A percentile compares a stretch with the other conserved stretches of the same genome.
Evolutionary conservation across 1,139 yeast genomes (phyloP).

Genomic region (Yamadazyma membranifaciens): DNA sequence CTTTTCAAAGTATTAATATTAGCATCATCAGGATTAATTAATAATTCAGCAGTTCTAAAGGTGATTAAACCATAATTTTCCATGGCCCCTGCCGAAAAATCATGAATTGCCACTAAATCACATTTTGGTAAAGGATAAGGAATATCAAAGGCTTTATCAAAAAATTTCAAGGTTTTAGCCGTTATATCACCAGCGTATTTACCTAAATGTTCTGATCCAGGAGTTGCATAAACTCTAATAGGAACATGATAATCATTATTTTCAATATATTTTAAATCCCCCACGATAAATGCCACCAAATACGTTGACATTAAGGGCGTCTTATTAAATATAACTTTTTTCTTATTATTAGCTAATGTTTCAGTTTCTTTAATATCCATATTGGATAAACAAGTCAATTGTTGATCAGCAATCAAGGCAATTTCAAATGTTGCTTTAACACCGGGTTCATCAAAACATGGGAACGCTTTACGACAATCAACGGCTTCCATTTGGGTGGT

Average conservation of each 20-base stretch:
- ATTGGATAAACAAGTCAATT: conserved; percentile 70
- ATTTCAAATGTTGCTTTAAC: conserved; percentile 77
- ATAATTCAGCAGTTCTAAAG: conserved; percentile 53
- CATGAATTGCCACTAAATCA: conserved; percentile 57
- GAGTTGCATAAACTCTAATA: conserved; percentile 54
- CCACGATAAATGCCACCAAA: conserved; percentile 74
- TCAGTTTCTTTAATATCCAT: conserved; percentile 66
- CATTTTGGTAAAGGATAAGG: conserved; percentile 61
- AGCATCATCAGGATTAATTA: conserved; percentile 45
- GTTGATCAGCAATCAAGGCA: conserved; percentile 55
- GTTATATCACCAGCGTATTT: conserved; percentile 50
- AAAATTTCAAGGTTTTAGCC: conserved; percentile 50
- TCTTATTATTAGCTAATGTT: conserved; percentile 43
- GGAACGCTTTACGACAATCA: conserved; percentile 88
- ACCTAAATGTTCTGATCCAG: conserved; percentile 51
- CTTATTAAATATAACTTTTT: conserved; percentile 47
- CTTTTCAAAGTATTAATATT: conserved; percentile 46
- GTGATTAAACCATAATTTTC: conserved; percentile 61
- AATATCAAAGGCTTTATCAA: conserved; percentile 51
- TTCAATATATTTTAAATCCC: conserved; percentile 74
- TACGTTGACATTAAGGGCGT: conserved; percentile 81
- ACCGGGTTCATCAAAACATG: conserved; percentile 87
- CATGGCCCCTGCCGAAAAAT: conserved; percentile 62
- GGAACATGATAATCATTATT: conserved; percentile 63
- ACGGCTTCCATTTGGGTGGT: conserved; percentile 91